Conservation (phyloP, 1,284 basidiomycete genomes). For the Sanghuangporus baumii region DNA sequence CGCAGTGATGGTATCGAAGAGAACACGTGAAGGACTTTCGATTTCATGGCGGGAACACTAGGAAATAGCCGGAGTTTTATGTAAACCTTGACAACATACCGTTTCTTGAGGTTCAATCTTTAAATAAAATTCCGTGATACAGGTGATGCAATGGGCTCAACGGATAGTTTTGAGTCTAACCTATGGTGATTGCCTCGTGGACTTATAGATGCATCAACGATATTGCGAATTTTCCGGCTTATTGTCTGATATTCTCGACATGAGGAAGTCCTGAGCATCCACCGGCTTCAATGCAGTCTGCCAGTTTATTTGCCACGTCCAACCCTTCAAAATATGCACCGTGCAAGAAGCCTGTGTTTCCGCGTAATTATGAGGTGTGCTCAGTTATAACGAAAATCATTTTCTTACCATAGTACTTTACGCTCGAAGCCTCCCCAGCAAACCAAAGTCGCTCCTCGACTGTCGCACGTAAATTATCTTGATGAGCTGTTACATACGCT, state of each 20-base stretch:
- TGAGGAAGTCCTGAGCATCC: constrained; percentile 27
- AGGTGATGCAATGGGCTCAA: no score
- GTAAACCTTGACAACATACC: no score
- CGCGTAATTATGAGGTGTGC: not conserved
- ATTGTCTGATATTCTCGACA: constrained; percentile 22
- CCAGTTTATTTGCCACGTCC: constrained; percentile 30
- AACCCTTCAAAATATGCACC: constrained; percentile 41
- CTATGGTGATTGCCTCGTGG: no score
- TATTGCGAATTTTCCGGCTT: not conserved
- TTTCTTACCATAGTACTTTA: constrained; percentile 46
- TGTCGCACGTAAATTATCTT: constrained; percentile 53
- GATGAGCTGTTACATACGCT: constrained; percentile 46
- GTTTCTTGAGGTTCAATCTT: no score
- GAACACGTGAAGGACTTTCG: no score
- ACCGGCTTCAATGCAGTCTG: constrained; percentile 32
- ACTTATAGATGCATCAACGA: no score
- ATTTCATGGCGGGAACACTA: no score
- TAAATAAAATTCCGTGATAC: no score
- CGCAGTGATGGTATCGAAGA: not conserved
- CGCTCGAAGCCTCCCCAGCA: constrained; percentile 57
- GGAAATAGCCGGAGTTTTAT: no score
- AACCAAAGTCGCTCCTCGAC: constrained; percentile 51
- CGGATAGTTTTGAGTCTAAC: no score
- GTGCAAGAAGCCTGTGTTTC: constrained; percentile 36
- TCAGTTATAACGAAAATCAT: not conserved